These are phyloP conservation scores for Penicillium janthinellum DNA, from an alignment of 2,329 filamentous ascomycete genomes.

Conservation along the genomic window DNA sequence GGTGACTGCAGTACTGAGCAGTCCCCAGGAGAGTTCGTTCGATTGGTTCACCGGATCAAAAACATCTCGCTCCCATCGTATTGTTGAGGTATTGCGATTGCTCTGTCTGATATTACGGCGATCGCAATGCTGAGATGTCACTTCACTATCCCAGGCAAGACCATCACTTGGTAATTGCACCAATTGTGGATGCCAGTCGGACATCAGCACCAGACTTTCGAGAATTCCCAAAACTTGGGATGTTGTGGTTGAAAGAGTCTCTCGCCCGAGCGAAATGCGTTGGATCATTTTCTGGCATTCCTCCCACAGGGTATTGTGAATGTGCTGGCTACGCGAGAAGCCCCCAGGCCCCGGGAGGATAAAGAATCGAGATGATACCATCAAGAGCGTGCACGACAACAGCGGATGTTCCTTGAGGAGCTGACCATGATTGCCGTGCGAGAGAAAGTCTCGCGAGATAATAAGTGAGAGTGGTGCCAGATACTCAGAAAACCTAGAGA, in stretches of 20 bases:
- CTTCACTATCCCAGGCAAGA: not conserved
- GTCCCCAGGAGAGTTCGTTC: not conserved
- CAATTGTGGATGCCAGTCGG: not conserved
- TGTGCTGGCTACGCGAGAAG: not conserved
- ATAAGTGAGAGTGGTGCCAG: not conserved
- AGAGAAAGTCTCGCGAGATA: not conserved
- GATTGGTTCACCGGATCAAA: not conserved
- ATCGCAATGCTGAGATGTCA: not conserved
- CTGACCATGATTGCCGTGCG: not conserved
- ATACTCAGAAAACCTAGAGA: not conserved
- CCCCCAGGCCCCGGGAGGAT: not conserved
- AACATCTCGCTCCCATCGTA: not conserved
- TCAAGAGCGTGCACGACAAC: not conserved
- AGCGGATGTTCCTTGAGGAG: not conserved
- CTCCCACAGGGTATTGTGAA: not conserved
- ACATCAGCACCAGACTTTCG: not conserved
- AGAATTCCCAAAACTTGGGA: not conserved
- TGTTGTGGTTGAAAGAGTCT: not conserved
- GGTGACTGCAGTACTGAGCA: not conserved
- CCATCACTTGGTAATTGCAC: not conserved
- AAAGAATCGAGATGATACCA: not conserved
- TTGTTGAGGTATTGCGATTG: no score
- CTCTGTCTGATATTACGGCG: not conserved
- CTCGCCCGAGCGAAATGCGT: not conserved
- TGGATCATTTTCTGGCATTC: not conserved